phyloP scores from a whole-genome alignment of 2,329 filamentous ascomycete genomes.

The Aspergillus sclerotialis region DNA sequence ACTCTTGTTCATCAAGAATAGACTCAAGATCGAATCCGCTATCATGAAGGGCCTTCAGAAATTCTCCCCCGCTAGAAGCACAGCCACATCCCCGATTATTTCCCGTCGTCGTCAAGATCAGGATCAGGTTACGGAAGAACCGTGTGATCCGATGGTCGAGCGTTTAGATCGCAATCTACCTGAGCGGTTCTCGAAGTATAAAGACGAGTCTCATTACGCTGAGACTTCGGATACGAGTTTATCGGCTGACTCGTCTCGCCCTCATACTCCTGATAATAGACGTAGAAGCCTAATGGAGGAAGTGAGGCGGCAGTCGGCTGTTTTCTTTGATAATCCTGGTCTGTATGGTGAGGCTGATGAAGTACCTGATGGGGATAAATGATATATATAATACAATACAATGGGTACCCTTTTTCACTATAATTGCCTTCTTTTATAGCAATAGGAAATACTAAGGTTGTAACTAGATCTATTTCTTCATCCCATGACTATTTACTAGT shows the following conservation, averaged over 20 bases:
- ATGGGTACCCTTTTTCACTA: no score
- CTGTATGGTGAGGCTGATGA: constrained; percentile 23
- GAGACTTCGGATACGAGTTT: constrained; percentile 14
- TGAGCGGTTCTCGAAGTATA: constrained; percentile 16
- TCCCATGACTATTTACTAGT: no score
- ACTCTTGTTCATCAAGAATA: constrained; percentile 81
- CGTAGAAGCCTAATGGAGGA: constrained; percentile 36
- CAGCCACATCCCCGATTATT: constrained; percentile 20
- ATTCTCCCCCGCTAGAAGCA: constrained; percentile 19
- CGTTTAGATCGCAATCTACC: constrained; percentile 23
- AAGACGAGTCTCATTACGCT: constrained; percentile 15
- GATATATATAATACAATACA: no score
- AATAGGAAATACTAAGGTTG: no score
- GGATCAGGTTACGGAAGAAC: constrained; percentile 7
- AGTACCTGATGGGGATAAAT: no score
- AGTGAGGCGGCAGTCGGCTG: constrained; percentile 39
- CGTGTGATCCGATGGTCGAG: constrained; percentile 12
- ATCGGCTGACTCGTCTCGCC: constrained; percentile 13
- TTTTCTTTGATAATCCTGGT: constrained; percentile 40
- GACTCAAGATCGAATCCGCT: constrained; percentile 71
- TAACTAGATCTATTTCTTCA: no score
- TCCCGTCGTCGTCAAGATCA: constrained; percentile 18
- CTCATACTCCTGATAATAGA: constrained; percentile 15
- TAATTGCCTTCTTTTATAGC: no score
- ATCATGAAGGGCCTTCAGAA: constrained; percentile 50